Base-by-base conservation (phyloP, 371 early-diverging fungal genomes). In the Fennellomyces sp. region DNA sequence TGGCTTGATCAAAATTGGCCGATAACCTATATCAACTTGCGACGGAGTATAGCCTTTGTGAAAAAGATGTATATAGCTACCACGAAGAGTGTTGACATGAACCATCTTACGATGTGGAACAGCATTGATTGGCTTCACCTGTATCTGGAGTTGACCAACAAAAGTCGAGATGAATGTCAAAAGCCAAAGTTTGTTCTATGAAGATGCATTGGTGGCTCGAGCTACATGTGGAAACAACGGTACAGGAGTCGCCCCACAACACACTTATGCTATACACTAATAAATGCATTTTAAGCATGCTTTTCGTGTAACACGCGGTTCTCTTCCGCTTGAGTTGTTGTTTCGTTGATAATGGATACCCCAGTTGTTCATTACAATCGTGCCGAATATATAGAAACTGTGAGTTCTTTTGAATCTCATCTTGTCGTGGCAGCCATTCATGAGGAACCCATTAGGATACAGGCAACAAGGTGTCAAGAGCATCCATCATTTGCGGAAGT, bases 401-500 rank as follows among this genome's bases (percentile, higher is more conserved):
- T 92, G 75, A 68, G 66, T 15, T 35, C 35, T n/a, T 33, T 17
- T 31, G n/a, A n/a, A n/a, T n/a, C n/a, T n/a, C n/a, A n/a, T n/a
- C n/a, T n/a, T n/a, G n/a, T n/a, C n/a, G n/a, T n/a, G n/a, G n/a
- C n/a, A n/a, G n/a, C n/a, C n/a, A n/a, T n/a, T n/a, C n/a, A n/a
- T n/a, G n/a, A n/a, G n/a, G n/a, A 33, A 27, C 33, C 11, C 10
- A 25, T 39, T 73, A 91, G 91, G 95, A 95, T 68, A 95, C 97
- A 2, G 96, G 97, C 41, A 97, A 97, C 81, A 95, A 94, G 78
- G 94, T 97, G 54, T 89, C 91, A 66, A 83, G 96, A 41, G 91
- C 90, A 72, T 91, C 94, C 13, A 85, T 90, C 57, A 96, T 97
- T 64, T 91, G 89, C 68, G 95, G 95, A 25, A 89, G 91, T 70